Base-by-base conservation (phyloP, 345 rosid species). In the Erysimum cheiranthoides region DNA sequence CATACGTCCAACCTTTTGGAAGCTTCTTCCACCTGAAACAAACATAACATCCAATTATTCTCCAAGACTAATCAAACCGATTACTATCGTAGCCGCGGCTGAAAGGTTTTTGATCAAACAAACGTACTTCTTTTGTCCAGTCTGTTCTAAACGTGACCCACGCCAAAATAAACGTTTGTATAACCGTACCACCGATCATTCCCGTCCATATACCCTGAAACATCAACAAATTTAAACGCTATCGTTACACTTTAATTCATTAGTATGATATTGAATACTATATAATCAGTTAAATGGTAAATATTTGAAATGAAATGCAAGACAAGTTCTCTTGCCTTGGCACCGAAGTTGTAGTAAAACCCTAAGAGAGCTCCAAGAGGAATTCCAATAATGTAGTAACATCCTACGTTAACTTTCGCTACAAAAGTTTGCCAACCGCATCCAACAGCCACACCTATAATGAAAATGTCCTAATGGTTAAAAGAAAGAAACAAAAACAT, bases 381-480 rank as follows among this genome's bases (percentile, higher is more conserved):
- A 10, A 92, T 38, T 5, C 96, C 96, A 10, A 92, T 73, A n/a
- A 82, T 70, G 54, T 90, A 88, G 49, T 87, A 92, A 21, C 96
- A 92, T 18, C 85, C 97, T 0, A 87, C 76, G 12, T 92, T 92
- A 7, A 92, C 87, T 61, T 86, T 89, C 0, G 96, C 97, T 9
- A 90, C 96, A 71, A 82, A 84, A 16, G 83, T 69, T 84, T 88
- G 95, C 95, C 97, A 89, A 32, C 95, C 97, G 10, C 95, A 89
- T 39, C 97, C 97, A 63, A 91, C 95, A 38, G 94, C 94, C 63
- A 87, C 94, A 40, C 97, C 97, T 76, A 31, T 0, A 45, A 25
- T 35, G 1, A 56, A 30, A 54, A 16, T 16, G 21, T 14, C 4
- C 18, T 18, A 21, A 51, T 8, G 8, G 35, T 8, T 32, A 10